Base-by-base conservation (phyloP, 2,329 filamentous ascomycete species). In the Chaetothyriales sp. region DNA sequence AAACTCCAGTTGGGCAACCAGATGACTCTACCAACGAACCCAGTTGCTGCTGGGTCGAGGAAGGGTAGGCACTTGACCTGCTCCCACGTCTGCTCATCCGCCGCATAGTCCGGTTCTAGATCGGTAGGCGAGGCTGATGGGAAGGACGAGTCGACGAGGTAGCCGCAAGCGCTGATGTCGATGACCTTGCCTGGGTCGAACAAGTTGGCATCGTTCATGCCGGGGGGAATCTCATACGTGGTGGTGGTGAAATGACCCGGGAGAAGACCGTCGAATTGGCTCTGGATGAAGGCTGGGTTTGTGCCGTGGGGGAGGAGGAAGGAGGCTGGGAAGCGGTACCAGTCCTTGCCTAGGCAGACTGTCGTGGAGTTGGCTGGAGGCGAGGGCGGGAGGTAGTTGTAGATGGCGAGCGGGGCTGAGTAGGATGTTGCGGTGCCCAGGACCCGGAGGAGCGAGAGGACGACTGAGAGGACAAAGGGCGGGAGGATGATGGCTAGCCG, bases 311-410 rank as follows among this genome's bases (percentile, higher is more conserved):
- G 90, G 2, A 98, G 73, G 64, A 92, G 88, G 70, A 88, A 96
- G 0, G 89, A 93, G 0, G 85, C 90, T 1, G 92, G 90, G 64
- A 95, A 96, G 36, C 92, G 85, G 66, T 98, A 95, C 92, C 92
- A 98, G 64, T 98, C 92, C 65, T 96, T 98, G 25, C 86, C 88
- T 42, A 95, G 78, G 65, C 92, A 98, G 2, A 98, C 79, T 18
- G 74, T 80, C 1, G 79, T 76, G 5, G 84, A 59, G 1, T 71
- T 75, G 7, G 70, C 61, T 12, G 73, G 61, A 44, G 70, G 69
- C 15, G 44, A 36, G 25, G 51, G 44, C 28, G 42, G 48, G 18
- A 73, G 61, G 1, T 70, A 64, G 12, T 68, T 69, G 18, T 77
- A 75, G 50, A 81, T 74, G 46, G 78, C 73, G 1, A 96, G 72